Evolutionary conservation across 2,329 filamentous ascomycete species (phyloP).

Genomic region (Alternaria sp.): DNA sequence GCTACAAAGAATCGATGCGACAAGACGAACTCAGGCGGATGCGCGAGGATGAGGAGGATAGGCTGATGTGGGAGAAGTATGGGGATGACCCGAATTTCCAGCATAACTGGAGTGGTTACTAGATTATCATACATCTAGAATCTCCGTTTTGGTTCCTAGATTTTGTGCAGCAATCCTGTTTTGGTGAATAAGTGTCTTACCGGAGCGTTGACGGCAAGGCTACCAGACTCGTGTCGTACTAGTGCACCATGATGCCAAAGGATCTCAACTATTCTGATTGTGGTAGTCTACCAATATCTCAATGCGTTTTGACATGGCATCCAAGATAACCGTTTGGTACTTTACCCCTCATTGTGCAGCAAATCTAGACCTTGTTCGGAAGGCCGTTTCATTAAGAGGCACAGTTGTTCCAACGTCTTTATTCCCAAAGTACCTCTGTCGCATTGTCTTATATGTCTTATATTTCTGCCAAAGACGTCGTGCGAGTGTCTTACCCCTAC

Average conservation of each 20-base stretch:
- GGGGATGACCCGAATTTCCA: neutral
- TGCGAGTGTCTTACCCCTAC: neutral
- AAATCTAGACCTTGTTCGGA: neutral
- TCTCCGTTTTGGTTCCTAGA: too few species aligned
- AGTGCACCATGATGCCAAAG: neutral
- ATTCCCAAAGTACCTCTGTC: neutral
- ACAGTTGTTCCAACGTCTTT: neutral
- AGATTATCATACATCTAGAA: too few species aligned
- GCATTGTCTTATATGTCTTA: neutral
- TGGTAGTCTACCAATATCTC: neutral
- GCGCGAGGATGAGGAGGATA: neutral
- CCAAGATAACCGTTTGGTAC: neutral
- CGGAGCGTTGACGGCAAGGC: neutral
- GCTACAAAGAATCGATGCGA: neutral
- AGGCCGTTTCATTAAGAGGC: neutral
- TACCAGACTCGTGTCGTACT: neutral
- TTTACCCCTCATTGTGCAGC: neutral
- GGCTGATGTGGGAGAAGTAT: neutral
- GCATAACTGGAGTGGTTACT: neutral
- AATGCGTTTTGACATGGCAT: neutral
- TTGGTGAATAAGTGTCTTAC: rapidly evolving
- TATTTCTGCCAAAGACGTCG: neutral
- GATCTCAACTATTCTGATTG: neutral
- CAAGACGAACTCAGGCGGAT: neutral
- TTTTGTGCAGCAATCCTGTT: neutral